These are phyloP conservation scores for Didymella exigua DNA, from an alignment of 2,329 filamentous ascomycete genomes.

Conservation along the genomic window DNA sequence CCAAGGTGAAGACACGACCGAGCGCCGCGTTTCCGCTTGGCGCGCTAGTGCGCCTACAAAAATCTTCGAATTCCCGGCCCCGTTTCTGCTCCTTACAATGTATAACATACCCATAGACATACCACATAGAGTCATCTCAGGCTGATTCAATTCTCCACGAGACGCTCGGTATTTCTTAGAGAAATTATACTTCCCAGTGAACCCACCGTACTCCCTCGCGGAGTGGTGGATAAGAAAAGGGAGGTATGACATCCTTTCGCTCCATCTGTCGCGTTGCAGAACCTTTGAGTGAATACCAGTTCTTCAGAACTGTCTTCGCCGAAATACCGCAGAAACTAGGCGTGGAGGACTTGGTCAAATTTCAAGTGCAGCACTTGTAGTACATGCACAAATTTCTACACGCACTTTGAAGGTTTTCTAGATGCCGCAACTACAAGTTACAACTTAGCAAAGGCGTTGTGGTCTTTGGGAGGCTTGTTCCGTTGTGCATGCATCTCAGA, in stretches of 20 bases:
- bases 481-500: no score
- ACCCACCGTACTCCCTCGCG: slow-evolving; percentile 58
- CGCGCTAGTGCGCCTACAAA: slow-evolving; percentile 31
- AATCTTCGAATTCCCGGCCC: slow-evolving; percentile 31
- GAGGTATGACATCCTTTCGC: slow-evolving; percentile 45
- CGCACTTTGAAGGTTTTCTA: no score
- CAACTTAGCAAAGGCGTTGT: no score
- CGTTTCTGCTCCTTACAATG: slow-evolving; percentile 64
- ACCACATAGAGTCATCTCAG: slow-evolving; percentile 98
- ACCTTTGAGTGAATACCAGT: no score
- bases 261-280: neutral
- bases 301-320: no score
- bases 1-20: slow-evolving; percentile 3
- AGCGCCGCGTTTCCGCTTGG: slow-evolving; percentile 25
- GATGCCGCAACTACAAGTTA: no score
- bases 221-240: slow-evolving; percentile 51
- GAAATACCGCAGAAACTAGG: no score
- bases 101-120: slow-evolving; percentile 66
- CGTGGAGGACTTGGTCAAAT: no score
- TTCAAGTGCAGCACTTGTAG: no score
- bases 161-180: slow-evolving; percentile 99
- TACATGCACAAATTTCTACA: no score
- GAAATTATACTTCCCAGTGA: slow-evolving; percentile 65
- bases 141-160: slow-evolving; percentile 90
- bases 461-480: no score